Evolutionary conservation across 495 filamentous ascomycete species (phyloP).

Genomic region (Ramalina peruviana): DNA sequence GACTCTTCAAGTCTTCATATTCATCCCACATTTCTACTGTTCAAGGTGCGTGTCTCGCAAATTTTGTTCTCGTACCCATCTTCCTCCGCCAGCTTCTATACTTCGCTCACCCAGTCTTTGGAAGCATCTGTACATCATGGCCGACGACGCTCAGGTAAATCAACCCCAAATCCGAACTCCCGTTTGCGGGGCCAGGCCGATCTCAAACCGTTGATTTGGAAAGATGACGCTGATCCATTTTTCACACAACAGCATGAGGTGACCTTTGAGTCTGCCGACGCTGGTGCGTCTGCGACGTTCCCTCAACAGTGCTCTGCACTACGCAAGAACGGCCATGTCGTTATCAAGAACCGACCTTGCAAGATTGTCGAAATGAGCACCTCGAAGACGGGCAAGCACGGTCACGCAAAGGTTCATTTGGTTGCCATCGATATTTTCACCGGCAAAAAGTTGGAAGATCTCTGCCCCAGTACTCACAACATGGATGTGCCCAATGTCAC

Average conservation of each 20-base stretch:
- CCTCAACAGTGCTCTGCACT: constrained; percentile 99
- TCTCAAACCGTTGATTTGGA: constrained; percentile 13
- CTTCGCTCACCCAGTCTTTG: constrained; percentile 6
- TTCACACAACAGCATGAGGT: constrained; percentile 55
- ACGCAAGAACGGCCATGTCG: constrained; percentile 95
- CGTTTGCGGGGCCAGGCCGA: constrained; percentile 18
- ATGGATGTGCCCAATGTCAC: constrained; percentile 95
- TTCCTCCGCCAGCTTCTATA: background rate
- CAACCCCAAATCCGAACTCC: constrained; percentile 10
- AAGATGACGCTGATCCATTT: constrained; percentile 8
- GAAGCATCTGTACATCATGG: constrained; percentile 29
- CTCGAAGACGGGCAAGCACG: constrained; percentile 99
- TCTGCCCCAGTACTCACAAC: constrained; percentile 99
- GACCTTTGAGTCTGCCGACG: constrained; percentile 82
- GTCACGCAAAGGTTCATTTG: constrained; percentile 99
- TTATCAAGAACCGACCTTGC: constrained; percentile 96
- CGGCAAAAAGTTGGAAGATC: constrained; percentile 97
- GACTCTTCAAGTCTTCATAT: too few relatives aligned
- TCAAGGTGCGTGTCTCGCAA: too few relatives aligned
- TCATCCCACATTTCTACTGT: too few relatives aligned
- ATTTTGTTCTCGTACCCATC: too few relatives aligned
- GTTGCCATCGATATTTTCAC: constrained; percentile 98
- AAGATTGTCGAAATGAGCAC: constrained; percentile 99
- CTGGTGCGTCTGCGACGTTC: constrained; percentile 84
- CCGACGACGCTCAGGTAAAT: constrained; percentile 35